A percentile compares a stretch with the other conserved stretches of the same genome.
These are phyloP conservation scores for Lactarius sanguifluus DNA, from an alignment of 768 basidiomycete genomes.

Conservation along the genomic window DNA sequence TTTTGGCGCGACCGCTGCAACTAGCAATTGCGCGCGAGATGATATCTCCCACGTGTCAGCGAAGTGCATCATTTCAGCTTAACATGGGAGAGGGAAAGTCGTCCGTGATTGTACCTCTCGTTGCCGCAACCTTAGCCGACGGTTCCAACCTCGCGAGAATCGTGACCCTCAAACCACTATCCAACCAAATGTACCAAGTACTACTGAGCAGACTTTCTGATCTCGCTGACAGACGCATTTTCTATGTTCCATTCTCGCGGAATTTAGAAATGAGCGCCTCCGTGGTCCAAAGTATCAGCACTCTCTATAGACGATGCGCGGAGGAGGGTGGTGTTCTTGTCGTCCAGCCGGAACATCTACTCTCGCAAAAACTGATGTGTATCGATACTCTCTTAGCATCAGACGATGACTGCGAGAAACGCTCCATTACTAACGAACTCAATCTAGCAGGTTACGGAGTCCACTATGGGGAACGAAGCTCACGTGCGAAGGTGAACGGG, in stretches of 20 bases:
- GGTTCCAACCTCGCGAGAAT: slow-evolving; percentile 46
- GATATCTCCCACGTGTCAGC: slow-evolving; percentile 40
- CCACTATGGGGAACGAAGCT: too few relatives aligned
- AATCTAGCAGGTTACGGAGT: too few relatives aligned
- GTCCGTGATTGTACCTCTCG: slow-evolving; percentile 51
- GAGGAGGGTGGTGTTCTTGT: slow-evolving; percentile 44
- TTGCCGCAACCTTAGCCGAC: slow-evolving; percentile 43
- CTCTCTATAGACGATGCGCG: slow-evolving; percentile 42
- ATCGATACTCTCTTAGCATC: slow-evolving; percentile 38
- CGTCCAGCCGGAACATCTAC: slow-evolving; percentile 52
- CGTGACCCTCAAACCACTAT: slow-evolving; percentile 48
- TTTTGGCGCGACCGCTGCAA: slow-evolving; percentile 47
- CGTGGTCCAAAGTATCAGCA: slow-evolving; percentile 31
- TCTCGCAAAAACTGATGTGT: slow-evolving; percentile 50
- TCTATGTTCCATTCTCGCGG: slow-evolving; percentile 51
- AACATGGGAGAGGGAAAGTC: slow-evolving; percentile 64
- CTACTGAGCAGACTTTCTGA: slow-evolving; percentile 43
- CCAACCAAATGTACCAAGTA: slow-evolving; percentile 48
- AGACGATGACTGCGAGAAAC: slow-evolving; percentile 28
- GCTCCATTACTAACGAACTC: slow-evolving; percentile 47
- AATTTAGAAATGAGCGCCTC: slow-evolving; percentile 32
- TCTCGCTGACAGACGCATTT: slow-evolving; percentile 47
- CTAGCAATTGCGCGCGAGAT: slow-evolving; percentile 45
- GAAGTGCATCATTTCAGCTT: slow-evolving; percentile 47
- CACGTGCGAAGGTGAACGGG: too few relatives aligned